phyloP scores from a whole-genome alignment of 2,329 filamentous ascomycete genomes.

The Aureobasidium uvarum region DNA sequence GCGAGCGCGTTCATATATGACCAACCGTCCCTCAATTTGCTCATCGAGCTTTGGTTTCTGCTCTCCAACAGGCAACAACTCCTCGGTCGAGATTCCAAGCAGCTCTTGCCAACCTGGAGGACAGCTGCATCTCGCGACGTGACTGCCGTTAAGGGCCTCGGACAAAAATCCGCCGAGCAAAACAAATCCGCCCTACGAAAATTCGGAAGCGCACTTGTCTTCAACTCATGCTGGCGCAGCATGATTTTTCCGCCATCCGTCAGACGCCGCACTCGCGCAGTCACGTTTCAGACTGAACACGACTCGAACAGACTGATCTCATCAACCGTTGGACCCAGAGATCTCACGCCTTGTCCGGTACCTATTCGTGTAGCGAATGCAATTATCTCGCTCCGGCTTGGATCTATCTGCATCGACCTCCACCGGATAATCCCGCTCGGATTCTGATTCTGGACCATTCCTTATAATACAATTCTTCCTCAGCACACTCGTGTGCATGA shows the following conservation, averaged over 20 bases:
- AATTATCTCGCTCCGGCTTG: neutral
- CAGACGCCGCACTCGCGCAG: neutral
- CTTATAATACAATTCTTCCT: neutral
- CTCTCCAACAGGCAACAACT: neutral
- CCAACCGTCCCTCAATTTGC: neutral
- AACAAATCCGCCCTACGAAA: neutral
- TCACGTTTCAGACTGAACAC: neutral
- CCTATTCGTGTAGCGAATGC: neutral
- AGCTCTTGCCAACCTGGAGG: neutral
- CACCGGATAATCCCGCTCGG: neutral
- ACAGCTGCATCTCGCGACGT: neutral
- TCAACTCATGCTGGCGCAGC: neutral
- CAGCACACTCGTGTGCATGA: neutral
- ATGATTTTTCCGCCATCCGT: too few species aligned
- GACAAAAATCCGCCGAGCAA: neutral
- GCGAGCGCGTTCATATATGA: neutral
- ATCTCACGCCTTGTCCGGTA: neutral
- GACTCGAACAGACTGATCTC: neutral
- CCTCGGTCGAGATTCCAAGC: neutral
- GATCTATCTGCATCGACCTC: neutral
- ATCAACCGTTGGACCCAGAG: neutral
- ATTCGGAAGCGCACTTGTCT: neutral
- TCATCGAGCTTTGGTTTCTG: neutral
- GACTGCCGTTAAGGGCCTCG: neutral
- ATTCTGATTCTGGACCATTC: neutral